These are phyloP conservation scores for Huntiella savannae DNA, from an alignment of 2,329 filamentous ascomycete genomes.

Conservation along the genomic window DNA sequence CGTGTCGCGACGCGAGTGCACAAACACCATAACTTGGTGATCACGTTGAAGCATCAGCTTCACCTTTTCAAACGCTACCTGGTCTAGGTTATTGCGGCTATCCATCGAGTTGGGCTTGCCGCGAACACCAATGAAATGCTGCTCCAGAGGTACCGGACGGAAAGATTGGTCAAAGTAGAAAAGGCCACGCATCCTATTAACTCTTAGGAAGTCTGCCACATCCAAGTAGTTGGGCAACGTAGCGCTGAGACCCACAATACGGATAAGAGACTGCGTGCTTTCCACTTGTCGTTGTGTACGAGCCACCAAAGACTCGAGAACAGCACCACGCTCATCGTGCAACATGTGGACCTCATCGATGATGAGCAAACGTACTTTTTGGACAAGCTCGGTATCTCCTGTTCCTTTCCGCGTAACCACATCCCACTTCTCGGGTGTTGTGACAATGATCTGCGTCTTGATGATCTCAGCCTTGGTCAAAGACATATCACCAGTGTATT, in stretches of 20 bases:
- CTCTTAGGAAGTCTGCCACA: constrained; percentile 89
- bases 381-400: constrained; percentile 89
- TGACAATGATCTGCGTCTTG: constrained; percentile 93
- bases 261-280: constrained; percentile 91
- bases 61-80: constrained; percentile 81
- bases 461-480: constrained; percentile 92
- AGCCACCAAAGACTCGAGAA: constrained; percentile 87
- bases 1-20: constrained; percentile 90
- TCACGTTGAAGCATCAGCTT: constrained; percentile 75
- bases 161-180: constrained; percentile 98
- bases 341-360: constrained; percentile 99
- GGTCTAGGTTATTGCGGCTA: constrained; percentile 76
- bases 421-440: constrained; percentile 98
- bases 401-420: constrained; percentile 94
- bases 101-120: constrained; percentile 68
- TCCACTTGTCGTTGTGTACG: constrained; percentile 92
- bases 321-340: constrained; percentile 89
- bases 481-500: constrained; percentile 97
- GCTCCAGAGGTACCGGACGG: constrained; percentile 83
- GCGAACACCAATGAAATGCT: constrained; percentile 93
- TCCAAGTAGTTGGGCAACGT: constrained; percentile 94
- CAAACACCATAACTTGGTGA: constrained; percentile 99
- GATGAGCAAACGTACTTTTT: constrained; percentile 88
- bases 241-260: constrained; percentile 85
- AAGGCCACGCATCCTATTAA: constrained; percentile 77